These are phyloP conservation scores for Aspergillus leporis DNA, from an alignment of 495 filamentous ascomycete genomes.

Conservation along the genomic window DNA sequence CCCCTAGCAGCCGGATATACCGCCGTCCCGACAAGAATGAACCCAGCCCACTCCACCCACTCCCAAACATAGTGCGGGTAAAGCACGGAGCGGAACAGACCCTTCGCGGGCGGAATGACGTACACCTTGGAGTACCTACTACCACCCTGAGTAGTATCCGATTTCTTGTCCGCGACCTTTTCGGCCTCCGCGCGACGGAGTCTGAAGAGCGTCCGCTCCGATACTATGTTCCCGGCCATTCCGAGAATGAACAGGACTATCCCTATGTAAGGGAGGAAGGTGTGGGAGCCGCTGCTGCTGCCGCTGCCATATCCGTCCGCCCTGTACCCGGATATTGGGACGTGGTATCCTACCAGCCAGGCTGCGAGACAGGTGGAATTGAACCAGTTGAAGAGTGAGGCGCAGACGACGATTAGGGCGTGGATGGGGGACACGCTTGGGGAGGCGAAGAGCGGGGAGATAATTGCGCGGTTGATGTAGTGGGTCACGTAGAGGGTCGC, in stretches of 20 bases:
- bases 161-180: not conserved
- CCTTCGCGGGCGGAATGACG: slow-evolving; percentile 80
- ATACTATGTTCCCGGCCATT: slow-evolving; percentile 78
- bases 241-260: slow-evolving; percentile 61
- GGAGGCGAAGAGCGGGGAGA: slow-evolving; percentile 75
- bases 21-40: slow-evolving; percentile 62
- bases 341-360: slow-evolving; percentile 65
- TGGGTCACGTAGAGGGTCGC: slow-evolving; percentile 58
- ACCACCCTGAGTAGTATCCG: too few relatives aligned
- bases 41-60: slow-evolving; percentile 95
- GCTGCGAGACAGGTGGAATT: slow-evolving; percentile 76
- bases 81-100: slow-evolving; percentile 78
- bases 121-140: slow-evolving; percentile 75
- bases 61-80: slow-evolving; percentile 93
- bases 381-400: slow-evolving; percentile 69
- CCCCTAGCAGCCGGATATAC: slow-evolving; percentile 25
- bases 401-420: slow-evolving; percentile 58
- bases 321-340: slow-evolving; percentile 26
- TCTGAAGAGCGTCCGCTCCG: slow-evolving; percentile 56
- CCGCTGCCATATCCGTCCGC: not conserved
- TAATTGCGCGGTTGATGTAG: slow-evolving; percentile 83
- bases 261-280: slow-evolving; percentile 5
- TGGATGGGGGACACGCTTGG: slow-evolving; percentile 91
- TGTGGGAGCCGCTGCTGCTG: not conserved
- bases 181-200: slow-evolving; percentile 58